phyloP scores from a whole-genome alignment of 495 filamentous ascomycete species.

The Eremomyces bilateralis region DNA sequence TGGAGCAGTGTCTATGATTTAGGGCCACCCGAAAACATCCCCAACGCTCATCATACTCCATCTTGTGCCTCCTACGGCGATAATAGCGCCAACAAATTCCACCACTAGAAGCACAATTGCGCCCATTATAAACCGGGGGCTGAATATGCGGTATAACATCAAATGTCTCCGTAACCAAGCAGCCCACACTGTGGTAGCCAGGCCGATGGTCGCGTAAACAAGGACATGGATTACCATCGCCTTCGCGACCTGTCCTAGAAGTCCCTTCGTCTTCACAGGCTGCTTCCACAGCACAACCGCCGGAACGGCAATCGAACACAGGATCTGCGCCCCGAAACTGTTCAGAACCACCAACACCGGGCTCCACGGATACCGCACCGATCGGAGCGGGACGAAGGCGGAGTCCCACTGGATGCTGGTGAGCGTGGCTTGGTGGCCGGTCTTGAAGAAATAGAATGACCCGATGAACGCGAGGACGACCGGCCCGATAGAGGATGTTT shows the following conservation, averaged over 20 bases:
- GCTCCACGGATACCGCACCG: conserved; percentile 73
- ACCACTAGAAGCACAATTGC: conserved; percentile 49
- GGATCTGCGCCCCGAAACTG: conserved; percentile 71
- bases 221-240: conserved; percentile 51
- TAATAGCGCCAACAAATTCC: conserved; percentile 46
- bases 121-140: conserved; percentile 72
- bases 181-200: conserved; percentile 75
- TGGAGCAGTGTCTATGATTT: conserved; percentile 1
- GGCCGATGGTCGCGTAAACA: conserved; percentile 58
- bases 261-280: conserved; percentile 26
- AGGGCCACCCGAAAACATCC: conserved; percentile 72
- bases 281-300: conserved; percentile 74
- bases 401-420: conserved; percentile 86
- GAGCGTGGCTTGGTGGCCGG: conserved; percentile 82
- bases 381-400: conserved; percentile 76
- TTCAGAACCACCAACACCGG: conserved; percentile 67
- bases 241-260: conserved; percentile 46
- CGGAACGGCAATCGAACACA: conserved; percentile 58
- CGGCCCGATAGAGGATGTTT: conserved; percentile 49
- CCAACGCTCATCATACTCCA: conserved; percentile 54
- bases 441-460: conserved; percentile 91
- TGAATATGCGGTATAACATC: conserved; percentile 95
- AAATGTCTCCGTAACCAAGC: conserved; percentile 71
- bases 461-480: conserved; percentile 67
- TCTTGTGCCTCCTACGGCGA: conserved; percentile 48